Percentiles rank a stretch among this genome's conserved stretches.
phyloP scores from a whole-genome alignment of 768 basidiomycete species.

The Phaeolepiota aurea region DNA sequence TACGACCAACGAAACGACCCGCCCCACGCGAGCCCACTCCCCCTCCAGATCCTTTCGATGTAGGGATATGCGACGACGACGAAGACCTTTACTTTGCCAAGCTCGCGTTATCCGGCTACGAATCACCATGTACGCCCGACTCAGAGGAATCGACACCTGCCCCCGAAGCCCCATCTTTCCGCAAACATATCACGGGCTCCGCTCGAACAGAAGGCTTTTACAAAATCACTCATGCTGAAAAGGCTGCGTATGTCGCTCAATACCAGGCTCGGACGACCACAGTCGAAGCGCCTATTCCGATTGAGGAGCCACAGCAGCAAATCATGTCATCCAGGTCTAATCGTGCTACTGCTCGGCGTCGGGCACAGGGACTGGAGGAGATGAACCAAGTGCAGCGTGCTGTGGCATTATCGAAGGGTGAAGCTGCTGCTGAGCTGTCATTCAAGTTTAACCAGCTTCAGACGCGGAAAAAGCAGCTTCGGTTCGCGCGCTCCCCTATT shows the following conservation, averaged over 20 bases:
- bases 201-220: constrained; percentile 94
- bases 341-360: constrained; percentile 84
- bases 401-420: constrained; percentile 67
- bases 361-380: constrained; percentile 90
- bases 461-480: constrained; percentile 94
- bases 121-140: constrained; percentile 13
- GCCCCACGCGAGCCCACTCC: constrained; percentile 32
- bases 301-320: constrained; percentile 41
- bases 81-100: constrained; percentile 82
- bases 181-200: constrained; percentile 76
- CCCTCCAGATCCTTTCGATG: constrained; percentile 43
- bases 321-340: constrained; percentile 80
- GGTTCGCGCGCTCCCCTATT: constrained; percentile 91
- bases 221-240: constrained; percentile 88
- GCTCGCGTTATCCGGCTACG: constrained; percentile 41
- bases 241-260: constrained; percentile 87
- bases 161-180: constrained; percentile 42
- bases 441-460: constrained; percentile 99
- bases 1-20: constrained; percentile 21
- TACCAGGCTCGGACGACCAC: constrained; percentile 58
- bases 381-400: constrained; percentile 86
- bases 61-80: constrained; percentile 72
- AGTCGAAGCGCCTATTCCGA: constrained; percentile 32
- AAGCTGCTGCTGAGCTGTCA: constrained; percentile 59
- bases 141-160: constrained; percentile 11